Evolutionary conservation across 106 monocot genomes (phyloP), one percentile per base, ranked within the genome.

Genomic region (Allium fistulosum): DNA sequence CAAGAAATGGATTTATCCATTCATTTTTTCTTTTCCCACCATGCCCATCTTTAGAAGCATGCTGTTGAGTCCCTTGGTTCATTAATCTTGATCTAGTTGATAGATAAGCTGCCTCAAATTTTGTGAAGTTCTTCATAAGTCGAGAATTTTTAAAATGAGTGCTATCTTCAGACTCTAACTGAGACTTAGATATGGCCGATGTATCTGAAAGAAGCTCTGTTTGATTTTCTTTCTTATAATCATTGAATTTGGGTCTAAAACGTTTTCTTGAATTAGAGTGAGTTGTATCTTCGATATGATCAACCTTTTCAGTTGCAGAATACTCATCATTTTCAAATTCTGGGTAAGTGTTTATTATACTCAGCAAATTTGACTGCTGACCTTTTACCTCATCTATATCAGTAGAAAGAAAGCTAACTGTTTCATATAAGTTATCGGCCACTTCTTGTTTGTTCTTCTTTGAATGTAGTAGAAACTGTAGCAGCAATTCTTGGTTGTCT

Each of bases 101-200:
- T 51, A 94, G 80, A 70, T 94, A 94, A 47, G 82, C 90, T 46
- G 71, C 70, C 48, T 87, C 94, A 49, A 94, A 62, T 63, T 87
- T 94, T 75, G 80, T 78, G 59, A 94, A 84, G 76, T 94, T 84
- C 74, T 82, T 93, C 89, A 89, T 86, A 65, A 93, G 49, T 57
- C 89, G 72, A 16, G 79, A 79, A 69, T 82, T 89, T 80, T 84
- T 90, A 3, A 84, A 82, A 49, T 74, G 7, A 58, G 87, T 58
- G 47, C 17, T 76, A 72, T 82, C 77, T 59, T 79, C 71, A 18
- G 51, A 72, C 28, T 62, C 57, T 48, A 26, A 45, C 3, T 53
- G 64, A 28, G 50, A 17, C 27, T 75, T 80, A 26, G 80, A 68
- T 55, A 57, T 72, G 4, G 37, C 37, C 8, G 59, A 65, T 8